These are phyloP conservation scores for Saccharomycopsis sp. DNA, from an alignment of 805 yeast species.

Conservation along the genomic window DNA sequence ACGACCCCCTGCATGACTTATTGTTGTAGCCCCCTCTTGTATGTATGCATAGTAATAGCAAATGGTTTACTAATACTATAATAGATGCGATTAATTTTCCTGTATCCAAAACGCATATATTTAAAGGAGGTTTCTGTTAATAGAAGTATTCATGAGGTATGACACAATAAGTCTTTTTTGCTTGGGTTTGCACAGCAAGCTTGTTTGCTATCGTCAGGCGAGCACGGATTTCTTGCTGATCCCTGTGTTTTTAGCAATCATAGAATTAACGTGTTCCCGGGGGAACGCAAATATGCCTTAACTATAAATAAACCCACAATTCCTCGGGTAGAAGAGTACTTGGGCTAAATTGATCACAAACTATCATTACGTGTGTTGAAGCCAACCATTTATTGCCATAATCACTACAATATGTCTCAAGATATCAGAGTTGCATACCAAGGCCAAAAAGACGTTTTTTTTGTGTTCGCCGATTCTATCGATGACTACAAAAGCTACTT, in stretches of 20 bases:
- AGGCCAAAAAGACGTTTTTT: not conserved
- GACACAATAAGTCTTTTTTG: not conserved
- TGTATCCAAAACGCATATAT: no score
- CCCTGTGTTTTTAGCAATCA: not conserved
- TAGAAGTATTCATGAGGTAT: not conserved
- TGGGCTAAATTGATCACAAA: not conserved
- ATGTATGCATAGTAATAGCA: not conserved
- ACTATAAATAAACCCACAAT: not conserved
- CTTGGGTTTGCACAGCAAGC: not conserved
- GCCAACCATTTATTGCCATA: no score
- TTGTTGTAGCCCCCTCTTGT: no score
- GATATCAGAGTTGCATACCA: not conserved
- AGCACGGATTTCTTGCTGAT: not conserved
- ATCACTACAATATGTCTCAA: not conserved
- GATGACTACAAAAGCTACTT: constrained; percentile 42
- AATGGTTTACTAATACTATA: no score
- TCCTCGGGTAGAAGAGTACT: not conserved
- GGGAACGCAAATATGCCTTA: not conserved
- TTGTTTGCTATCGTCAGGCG: not conserved
- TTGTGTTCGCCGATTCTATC: constrained; percentile 53
- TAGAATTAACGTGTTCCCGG: not conserved
- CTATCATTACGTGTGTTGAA: not conserved
- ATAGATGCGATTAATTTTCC: not conserved
- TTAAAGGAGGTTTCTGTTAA: no score
- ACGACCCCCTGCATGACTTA: not conserved